Base-by-base conservation (phyloP, 768 basidiomycete genomes). In the Candolleomyces eurysporus region DNA sequence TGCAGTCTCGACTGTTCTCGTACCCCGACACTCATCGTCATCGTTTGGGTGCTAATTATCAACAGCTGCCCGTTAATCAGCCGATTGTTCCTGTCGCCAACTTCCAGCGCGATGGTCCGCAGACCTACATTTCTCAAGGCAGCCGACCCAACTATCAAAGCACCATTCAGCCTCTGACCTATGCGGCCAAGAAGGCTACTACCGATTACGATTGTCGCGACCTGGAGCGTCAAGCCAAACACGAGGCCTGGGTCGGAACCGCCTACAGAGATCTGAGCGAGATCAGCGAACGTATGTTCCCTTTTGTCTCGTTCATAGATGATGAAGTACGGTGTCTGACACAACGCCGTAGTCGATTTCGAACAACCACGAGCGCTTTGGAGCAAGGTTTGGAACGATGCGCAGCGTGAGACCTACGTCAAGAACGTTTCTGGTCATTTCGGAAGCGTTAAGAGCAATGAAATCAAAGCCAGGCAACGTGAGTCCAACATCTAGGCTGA, bases 1-100 rank as follows among this genome's bases (percentile, higher is more conserved):
- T 98, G 65, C 95, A 98, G 72, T 90, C 91, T 21, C 92, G 96
- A 58, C 84, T 97, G 52, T 98, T 97, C 87, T 92, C 93, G 4
- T 98, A 98, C 81, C 89, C 90, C 4, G 91, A 93, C 70, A 92
- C 91, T 42, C 91, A 92, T 71, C 89, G 91, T 61, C 87, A 92
- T 77, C 89, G 91, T 71, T 88, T 92, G 36, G 91, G 91, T 42
- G 66, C 70, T 58, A 93, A 93, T 79, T 91, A 92, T 77, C 82
- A 88, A 68, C 91, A 96, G 69, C 78, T 98, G 10, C 94, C 95
- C 1, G 89, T 95, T 71, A 98, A 98, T 73, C 81, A 86, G 5
- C 90, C 94, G 0, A 71, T 90, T 53, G 78, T 76, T 56, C 90
- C 88, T 5, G 78, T 92, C 58, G 82, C 85, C 63, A 95, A 96